Base-by-base conservation (phyloP, 2,329 filamentous ascomycete genomes). In the Aaosphaeria arxii region DNA sequence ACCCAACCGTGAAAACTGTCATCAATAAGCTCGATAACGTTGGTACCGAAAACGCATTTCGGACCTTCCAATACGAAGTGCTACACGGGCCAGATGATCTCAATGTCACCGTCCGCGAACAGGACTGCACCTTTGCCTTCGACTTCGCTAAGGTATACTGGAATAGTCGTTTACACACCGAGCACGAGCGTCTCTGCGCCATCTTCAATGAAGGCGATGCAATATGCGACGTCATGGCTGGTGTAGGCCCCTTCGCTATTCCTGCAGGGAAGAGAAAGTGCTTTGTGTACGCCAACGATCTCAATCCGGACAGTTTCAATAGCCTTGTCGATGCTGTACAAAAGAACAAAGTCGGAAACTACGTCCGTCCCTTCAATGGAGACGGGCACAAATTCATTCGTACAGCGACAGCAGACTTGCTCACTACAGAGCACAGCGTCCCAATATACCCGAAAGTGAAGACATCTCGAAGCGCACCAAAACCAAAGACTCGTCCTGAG, bases 111-210 rank as follows among this genome's bases (percentile, higher is more conserved):
- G 81, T 94, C 45, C 83, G 82, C 55, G 91, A 96, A 72, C 87
- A 88, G 60, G 82, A 84, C 51, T 97, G 94, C 74, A 76, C 79
- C n/a, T 99, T 96, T 74, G 79, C 79, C 47, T 97, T 99, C 70
- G 89, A 99, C 75, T 99, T 95, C 70, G 83, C 88, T 53, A 95
- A 95, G 59, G 94, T 99, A 4, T 99, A 99, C 77, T 99, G 92
- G 92, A 99, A 99, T 73, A 91, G 85, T 62, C 85, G 92, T 57
- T 82, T 99, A 11, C 87, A 95, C 62, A 88, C 85, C 1, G 94
- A 99, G 71, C 94, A 99, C 71, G 84, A 86, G 55, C 81, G 94
- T 3, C 76, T 97, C 11, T 83, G 92, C 50, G 75, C 80, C 45
- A 73, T 86, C 46, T 96, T 97, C 75, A 75, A 83, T 47, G 84